These are phyloP conservation scores for Pyrrhoderma lamaoense DNA, from an alignment of 1,284 basidiomycete species.

Conservation along the genomic window DNA sequence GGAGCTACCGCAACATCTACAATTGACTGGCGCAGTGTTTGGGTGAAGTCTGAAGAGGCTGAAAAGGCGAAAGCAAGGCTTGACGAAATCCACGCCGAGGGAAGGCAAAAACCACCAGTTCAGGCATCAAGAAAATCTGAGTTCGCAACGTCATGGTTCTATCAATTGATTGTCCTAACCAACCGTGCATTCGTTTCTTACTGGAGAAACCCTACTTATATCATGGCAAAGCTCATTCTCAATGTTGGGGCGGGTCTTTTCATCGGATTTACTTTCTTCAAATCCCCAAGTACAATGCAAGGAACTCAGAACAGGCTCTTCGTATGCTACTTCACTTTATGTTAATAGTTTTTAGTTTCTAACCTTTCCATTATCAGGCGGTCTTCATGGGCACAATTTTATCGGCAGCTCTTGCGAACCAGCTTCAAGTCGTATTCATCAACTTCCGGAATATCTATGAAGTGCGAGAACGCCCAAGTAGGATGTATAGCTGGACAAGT, in stretches of 20 bases:
- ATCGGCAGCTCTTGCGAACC: slow-evolving; percentile 38
- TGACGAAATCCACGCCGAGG: slow-evolving; percentile 32
- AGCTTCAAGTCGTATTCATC: slow-evolving; percentile 41
- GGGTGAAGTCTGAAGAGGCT: slow-evolving; percentile 32
- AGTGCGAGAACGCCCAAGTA: slow-evolving; percentile 17
- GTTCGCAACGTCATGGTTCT: slow-evolving; percentile 42
- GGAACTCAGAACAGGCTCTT: slow-evolving; percentile 19
- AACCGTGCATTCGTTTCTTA: slow-evolving; percentile 46
- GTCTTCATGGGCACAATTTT: slow-evolving; percentile 43
- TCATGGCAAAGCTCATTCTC: slow-evolving; percentile 37
- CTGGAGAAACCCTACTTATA: slow-evolving; percentile 50
- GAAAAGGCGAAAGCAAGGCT: slow-evolving; percentile 25
- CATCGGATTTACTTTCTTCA: slow-evolving; percentile 19
- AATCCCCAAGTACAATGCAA: slow-evolving; percentile 10
- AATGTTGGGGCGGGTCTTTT: slow-evolving; percentile 16
- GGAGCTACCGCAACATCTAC: slow-evolving; percentile 35
- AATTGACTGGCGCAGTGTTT: slow-evolving; percentile 39
- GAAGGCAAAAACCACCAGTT: slow-evolving; percentile 31
- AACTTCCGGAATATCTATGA: slow-evolving; percentile 20
- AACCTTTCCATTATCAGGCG: slow-evolving; percentile 13
- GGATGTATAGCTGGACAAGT: slow-evolving; percentile 19
- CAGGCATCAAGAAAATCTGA: slow-evolving; percentile 31
- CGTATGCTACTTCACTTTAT: background rate
- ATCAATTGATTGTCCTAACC: slow-evolving; percentile 40
- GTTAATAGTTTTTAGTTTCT: too few relatives aligned